A percentile compares a stretch with the other conserved stretches of the same genome.
phyloP scores from a whole-genome alignment of 192 early-diverging fungal species.

The Rhizophagus sp. region DNA sequence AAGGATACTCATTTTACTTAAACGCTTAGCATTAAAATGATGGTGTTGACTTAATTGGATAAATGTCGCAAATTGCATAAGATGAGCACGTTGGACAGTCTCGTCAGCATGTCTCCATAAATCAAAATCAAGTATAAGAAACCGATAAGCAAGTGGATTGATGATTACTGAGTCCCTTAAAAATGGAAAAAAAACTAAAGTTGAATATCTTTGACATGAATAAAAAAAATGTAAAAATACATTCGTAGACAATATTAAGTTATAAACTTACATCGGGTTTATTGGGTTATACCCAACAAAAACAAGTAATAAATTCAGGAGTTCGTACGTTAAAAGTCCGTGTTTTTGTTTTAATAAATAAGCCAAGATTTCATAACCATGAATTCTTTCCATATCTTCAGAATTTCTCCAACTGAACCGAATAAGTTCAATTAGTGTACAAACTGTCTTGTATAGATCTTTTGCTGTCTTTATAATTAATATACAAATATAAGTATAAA shows the following conservation, averaged over 20 bases:
- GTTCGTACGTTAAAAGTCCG: conserved; percentile 53
- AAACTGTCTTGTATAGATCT: conserved; percentile 50
- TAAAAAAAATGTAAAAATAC: background rate
- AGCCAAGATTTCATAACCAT: conserved; percentile 68
- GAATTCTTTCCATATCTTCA: conserved; percentile 69
- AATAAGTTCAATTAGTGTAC: conserved; percentile 60
- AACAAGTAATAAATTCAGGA: conserved; percentile 58
- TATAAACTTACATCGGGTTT: conserved; percentile 48
- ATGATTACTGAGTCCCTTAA: conserved; percentile 64
- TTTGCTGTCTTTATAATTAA: conserved; percentile 43
- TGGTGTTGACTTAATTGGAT: conserved; percentile 56
- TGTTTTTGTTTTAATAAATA: conserved; percentile 65
- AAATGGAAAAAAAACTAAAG: background rate
- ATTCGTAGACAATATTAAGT: background rate
- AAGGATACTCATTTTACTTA: conserved; percentile 60
- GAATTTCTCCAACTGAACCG: conserved; percentile 67
- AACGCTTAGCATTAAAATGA: conserved; percentile 56
- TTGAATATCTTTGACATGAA: background rate
- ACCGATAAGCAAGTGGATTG: conserved; percentile 64
- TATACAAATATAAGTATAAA: background rate
- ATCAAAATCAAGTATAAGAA: conserved; percentile 67
- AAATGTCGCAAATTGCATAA: conserved; percentile 63
- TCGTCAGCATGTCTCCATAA: conserved; percentile 60
- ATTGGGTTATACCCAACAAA: conserved; percentile 64
- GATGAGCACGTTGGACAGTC: conserved; percentile 56